These are phyloP conservation scores for Fraxinus platypoda DNA, from an alignment of 305 asterid species.

Conservation along the genomic window DNA sequence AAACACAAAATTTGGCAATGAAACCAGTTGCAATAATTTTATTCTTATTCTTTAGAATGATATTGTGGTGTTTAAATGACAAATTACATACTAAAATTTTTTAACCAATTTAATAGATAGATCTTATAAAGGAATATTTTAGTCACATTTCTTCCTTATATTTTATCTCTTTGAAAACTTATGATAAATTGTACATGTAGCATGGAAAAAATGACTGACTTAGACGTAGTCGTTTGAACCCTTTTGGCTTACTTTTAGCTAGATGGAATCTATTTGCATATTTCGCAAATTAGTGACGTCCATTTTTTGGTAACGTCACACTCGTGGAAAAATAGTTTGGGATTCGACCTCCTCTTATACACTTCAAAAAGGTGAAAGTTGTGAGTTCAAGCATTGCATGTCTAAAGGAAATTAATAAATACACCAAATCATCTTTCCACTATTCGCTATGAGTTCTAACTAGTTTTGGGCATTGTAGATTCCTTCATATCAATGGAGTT, in stretches of 20 bases:
- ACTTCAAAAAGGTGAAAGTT: neutral
- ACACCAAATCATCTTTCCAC: neutral
- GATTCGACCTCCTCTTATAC: neutral
- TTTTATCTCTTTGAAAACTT: neutral
- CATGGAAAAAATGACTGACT: neutral
- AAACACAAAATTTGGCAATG: neutral
- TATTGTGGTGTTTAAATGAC: neutral
- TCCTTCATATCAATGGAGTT: slow-evolving; percentile 88
- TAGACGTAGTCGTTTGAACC: neutral
- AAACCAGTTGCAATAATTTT: neutral
- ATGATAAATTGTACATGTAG: neutral
- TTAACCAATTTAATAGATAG: neutral
- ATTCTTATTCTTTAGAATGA: neutral
- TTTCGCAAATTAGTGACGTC: neutral
- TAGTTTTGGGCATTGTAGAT: slow-evolving; percentile 36
- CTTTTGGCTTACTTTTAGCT: neutral
- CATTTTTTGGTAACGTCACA: neutral
- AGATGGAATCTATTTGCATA: neutral
- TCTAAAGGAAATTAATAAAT: neutral
- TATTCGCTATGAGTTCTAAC: neutral
- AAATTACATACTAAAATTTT: neutral
- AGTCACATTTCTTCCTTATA: neutral
- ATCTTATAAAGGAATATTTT: neutral
- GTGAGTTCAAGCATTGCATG: neutral
- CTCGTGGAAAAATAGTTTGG: neutral